Percentiles rank a stretch among this genome's conserved stretches.
Evolutionary conservation across 768 basidiomycete species (phyloP).

Genomic region (Pulveroboletus sp.): DNA sequence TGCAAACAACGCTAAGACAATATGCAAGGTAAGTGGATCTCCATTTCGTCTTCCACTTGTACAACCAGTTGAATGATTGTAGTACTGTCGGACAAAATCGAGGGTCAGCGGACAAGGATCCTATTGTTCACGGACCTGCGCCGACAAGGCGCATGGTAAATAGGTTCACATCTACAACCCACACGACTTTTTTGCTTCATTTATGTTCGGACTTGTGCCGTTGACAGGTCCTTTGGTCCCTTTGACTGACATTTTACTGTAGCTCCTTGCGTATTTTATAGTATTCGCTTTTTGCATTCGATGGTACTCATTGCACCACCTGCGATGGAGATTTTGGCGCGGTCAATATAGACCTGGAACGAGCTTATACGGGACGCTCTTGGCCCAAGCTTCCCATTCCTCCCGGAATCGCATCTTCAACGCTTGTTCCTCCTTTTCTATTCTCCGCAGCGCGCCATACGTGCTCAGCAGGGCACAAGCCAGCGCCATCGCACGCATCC

Average conservation of each 20-base stretch:
- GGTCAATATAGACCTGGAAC: slow-evolving; percentile 44
- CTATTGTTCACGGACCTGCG: slow-evolving; percentile 29
- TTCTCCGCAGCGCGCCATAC: slow-evolving; percentile 8
- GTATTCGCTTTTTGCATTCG: neutral
- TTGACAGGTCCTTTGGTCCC: slow-evolving; percentile 5
- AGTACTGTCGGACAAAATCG: slow-evolving; percentile 24
- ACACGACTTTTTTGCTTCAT: neutral
- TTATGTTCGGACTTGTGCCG: neutral
- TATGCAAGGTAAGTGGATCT: slow-evolving; percentile 20
- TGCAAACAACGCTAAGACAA: slow-evolving; percentile 39
- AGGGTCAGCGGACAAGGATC: slow-evolving; percentile 12
- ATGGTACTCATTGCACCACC: neutral
- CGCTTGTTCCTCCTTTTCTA: slow-evolving; percentile 10
- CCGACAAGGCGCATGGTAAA: slow-evolving; percentile 14
- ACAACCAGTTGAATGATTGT: too few relatives aligned
- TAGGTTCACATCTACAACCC: slow-evolving; percentile 1
- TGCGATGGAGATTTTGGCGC: too few relatives aligned
- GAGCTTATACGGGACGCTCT: slow-evolving; percentile 43
- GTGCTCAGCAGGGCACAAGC: slow-evolving; percentile 2
- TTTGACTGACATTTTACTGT: neutral
- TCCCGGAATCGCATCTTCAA: slow-evolving; percentile 13
- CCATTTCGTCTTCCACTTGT: too few relatives aligned
- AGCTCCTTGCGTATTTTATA: slow-evolving; percentile 1
- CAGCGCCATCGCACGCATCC: slow-evolving; percentile 12
- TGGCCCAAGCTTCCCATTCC: slow-evolving; percentile 37